A percentile compares a stretch with the other conserved stretches of the same genome.
These are phyloP conservation scores for Penicillium malachiteum DNA, from an alignment of 495 filamentous ascomycete genomes.

Conservation along the genomic window DNA sequence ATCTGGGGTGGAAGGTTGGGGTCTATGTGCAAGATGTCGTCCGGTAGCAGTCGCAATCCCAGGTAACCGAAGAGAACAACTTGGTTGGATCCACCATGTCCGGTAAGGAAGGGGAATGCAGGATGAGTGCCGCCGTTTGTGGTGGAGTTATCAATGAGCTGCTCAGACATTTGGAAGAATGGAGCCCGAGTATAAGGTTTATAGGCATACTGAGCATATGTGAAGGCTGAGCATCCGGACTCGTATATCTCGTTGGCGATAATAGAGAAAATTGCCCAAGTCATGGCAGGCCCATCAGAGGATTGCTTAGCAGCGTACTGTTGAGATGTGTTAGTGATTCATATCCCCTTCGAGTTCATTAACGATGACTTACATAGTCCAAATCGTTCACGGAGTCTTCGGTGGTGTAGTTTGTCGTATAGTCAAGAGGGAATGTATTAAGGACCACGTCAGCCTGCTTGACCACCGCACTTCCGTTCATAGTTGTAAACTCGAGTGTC, in stretches of 20 bases:
- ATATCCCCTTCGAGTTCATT: not conserved
- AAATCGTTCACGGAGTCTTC: conserved; percentile 53
- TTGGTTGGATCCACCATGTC: conserved; percentile 63
- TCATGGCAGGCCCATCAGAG: conserved; percentile 63
- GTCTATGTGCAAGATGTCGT: conserved; percentile 53
- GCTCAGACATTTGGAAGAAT: conserved; percentile 63
- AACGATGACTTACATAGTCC: conserved; percentile 48
- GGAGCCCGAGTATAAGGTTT: conserved; percentile 51
- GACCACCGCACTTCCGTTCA: conserved; percentile 62
- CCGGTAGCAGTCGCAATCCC: conserved; percentile 54
- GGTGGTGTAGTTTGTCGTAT: conserved; percentile 51
- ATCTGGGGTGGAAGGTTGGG: conserved; percentile 63
- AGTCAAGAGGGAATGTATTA: conserved; percentile 57
- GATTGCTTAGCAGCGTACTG: conserved; percentile 65
- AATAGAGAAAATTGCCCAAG: conserved; percentile 63
- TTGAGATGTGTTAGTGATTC: not conserved
- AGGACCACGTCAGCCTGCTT: conserved; percentile 68
- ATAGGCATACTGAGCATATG: conserved; percentile 61
- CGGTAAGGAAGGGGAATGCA: conserved; percentile 67
- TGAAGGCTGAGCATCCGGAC: conserved; percentile 62
- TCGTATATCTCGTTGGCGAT: conserved; percentile 57
- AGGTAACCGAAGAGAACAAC: conserved; percentile 62
- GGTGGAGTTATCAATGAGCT: conserved; percentile 62
- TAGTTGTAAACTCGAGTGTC: conserved; percentile 67
- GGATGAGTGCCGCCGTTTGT: conserved; percentile 67